phyloP scores from a whole-genome alignment of 1,284 basidiomycete species.

The Moesziomyces globuligerus region DNA sequence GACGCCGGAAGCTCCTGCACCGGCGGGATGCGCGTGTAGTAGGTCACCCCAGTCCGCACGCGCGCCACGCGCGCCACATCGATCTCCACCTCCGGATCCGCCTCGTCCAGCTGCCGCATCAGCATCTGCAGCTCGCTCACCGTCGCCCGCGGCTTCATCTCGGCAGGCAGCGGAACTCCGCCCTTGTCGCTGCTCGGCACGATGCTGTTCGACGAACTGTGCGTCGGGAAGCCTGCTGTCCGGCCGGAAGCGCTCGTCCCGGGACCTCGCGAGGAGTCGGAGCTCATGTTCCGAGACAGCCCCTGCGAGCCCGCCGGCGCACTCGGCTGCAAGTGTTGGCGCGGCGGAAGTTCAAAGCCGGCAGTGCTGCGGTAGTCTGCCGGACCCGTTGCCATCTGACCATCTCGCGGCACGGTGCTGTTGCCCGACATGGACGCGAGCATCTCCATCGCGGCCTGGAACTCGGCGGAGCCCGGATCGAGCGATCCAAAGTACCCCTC shows the following conservation, averaged over 20 bases:
- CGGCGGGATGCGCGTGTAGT: slow-evolving; percentile 59
- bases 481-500: slow-evolving; percentile 27
- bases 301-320: slow-evolving; percentile 13
- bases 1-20: slow-evolving; percentile 53
- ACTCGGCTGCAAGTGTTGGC: slow-evolving; percentile 21
- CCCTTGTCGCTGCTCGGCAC: slow-evolving; percentile 66
- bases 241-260: slow-evolving; percentile 72
- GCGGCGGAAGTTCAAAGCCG: slow-evolving; percentile 84
- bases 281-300: slow-evolving; percentile 20
- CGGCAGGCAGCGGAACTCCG: slow-evolving; percentile 63
- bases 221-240: slow-evolving; percentile 33
- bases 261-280: slow-evolving; percentile 17
- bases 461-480: slow-evolving; percentile 34
- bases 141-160: slow-evolving; percentile 66
- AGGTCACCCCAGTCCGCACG: slow-evolving; percentile 75
- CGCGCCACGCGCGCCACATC: slow-evolving; percentile 70
- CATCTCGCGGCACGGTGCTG: slow-evolving; percentile 87
- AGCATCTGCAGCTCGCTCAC: slow-evolving; percentile 85
- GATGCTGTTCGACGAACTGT: slow-evolving; percentile 64
- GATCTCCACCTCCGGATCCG: slow-evolving; percentile 28
- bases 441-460: slow-evolving; percentile 46
- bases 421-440: slow-evolving; percentile 72
- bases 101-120: slow-evolving; percentile 85
- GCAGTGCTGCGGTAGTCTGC: slow-evolving; percentile 94
- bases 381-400: slow-evolving; percentile 88